Conservation (phyloP, 1,284 basidiomycete genomes). For the Boletus hoseneyae region DNA sequence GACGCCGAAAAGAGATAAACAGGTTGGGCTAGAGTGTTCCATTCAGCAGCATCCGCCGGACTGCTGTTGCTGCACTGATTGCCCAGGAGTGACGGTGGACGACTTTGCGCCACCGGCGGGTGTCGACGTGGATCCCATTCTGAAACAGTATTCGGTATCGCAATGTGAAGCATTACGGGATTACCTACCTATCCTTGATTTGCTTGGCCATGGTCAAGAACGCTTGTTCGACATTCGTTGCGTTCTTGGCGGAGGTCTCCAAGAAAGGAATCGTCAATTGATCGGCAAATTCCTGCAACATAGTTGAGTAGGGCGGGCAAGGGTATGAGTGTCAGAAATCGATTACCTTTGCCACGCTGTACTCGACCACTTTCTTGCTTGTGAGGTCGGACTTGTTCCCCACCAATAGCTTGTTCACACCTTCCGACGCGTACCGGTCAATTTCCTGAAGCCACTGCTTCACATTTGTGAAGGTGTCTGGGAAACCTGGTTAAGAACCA, state of each 20-base stretch:
- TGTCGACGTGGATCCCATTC: conserved; percentile 77
- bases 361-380: conserved; percentile 99
- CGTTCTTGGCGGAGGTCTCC: conserved; percentile 99
- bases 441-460: conserved; percentile 99
- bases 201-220: conserved; percentile 99
- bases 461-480: conserved; percentile 97
- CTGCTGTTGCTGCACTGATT: conserved; percentile 53
- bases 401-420: conserved; percentile 96
- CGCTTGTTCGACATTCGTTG: conserved; percentile 98
- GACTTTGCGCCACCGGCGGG: conserved; percentile 70
- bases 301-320: conserved; percentile 6
- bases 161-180: neutral
- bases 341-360: conserved; percentile 89
- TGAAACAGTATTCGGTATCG: conserved; percentile 28
- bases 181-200: conserved; percentile 89
- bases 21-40: conserved; percentile 13
- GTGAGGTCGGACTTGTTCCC: conserved; percentile 99
- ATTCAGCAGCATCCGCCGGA: conserved; percentile 54
- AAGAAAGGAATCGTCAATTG: conserved; percentile 95
- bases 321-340: neutral
- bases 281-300: conserved; percentile 85
- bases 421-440: conserved; percentile 98
- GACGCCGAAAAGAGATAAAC: conserved; percentile 15
- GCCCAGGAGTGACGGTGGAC: conserved; percentile 47
- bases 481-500: conserved; percentile 8